Evolutionary conservation across 805 yeast species (phyloP).

Genomic region (Saturnispora diversa): DNA sequence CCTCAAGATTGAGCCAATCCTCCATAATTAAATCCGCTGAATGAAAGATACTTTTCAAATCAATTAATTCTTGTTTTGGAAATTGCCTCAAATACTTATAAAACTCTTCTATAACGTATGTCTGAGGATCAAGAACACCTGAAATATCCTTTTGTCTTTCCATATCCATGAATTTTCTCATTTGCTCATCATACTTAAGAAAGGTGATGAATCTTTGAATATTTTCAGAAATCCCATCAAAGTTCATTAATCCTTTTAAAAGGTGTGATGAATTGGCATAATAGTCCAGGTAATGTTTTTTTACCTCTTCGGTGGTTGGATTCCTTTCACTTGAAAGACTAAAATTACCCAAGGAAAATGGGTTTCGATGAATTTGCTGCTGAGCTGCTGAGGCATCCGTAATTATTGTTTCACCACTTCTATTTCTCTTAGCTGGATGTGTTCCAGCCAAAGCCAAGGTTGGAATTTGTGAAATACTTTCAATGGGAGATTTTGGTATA

Average conservation of each 20-base stretch:
- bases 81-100: constrained; percentile 11
- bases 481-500: constrained; percentile 2
- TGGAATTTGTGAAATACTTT: neutral
- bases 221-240: neutral
- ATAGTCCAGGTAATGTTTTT: neutral
- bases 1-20: constrained; percentile 8
- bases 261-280: constrained; percentile 7
- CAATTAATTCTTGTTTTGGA: constrained; percentile 11
- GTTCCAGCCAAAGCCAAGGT: no score
- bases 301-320: neutral
- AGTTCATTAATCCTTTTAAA: constrained; percentile 5
- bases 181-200: constrained; percentile 4
- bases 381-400: no score
- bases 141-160: constrained; percentile 7
- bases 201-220: constrained; percentile 1
- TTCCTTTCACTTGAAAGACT: neutral
- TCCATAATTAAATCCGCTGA: constrained; percentile 6
- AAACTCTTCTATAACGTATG: constrained; percentile 14
- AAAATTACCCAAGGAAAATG: neutral
- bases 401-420: neutral
- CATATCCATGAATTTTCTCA: constrained; percentile 6
- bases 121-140: neutral
- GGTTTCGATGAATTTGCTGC: neutral
- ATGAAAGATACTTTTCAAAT: constrained; percentile 5
- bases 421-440: neutral